Percentiles rank a stretch among this genome's conserved stretches.
phyloP scores from a whole-genome alignment of 768 basidiomycete species.

The Imleria badia region DNA sequence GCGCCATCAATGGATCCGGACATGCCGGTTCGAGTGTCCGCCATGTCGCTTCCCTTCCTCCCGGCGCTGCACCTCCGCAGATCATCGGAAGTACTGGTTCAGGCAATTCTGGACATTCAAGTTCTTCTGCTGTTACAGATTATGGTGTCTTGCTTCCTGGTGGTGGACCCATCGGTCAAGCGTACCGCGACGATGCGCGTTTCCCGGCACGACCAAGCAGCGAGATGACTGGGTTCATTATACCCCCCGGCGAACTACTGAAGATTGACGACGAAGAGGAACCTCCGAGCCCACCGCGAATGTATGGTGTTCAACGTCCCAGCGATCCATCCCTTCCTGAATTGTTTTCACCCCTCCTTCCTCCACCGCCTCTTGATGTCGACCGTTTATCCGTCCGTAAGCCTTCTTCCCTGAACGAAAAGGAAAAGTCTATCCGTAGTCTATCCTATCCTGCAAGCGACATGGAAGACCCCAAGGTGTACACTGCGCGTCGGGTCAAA shows the following conservation, averaged over 20 bases:
- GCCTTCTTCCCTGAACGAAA: conserved; percentile 29
- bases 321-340: conserved; percentile 28
- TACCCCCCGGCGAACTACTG: conserved; percentile 36
- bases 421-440: conserved; percentile 35
- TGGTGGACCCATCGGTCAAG: conserved; percentile 34
- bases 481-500: conserved; percentile 40
- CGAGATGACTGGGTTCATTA: conserved; percentile 35
- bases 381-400: conserved; percentile 29
- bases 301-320: conserved; percentile 23
- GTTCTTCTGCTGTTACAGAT: conserved; percentile 40
- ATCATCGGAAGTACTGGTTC: conserved; percentile 42
- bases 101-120: conserved; percentile 38
- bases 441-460: conserved; percentile 35
- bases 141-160: conserved; percentile 33
- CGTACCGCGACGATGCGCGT: conserved; percentile 25
- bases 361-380: conserved; percentile 39
- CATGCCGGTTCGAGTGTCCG: conserved; percentile 14
- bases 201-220: conserved; percentile 30
- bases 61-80: conserved; percentile 33
- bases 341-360: conserved; percentile 36
- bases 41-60: conserved; percentile 29
- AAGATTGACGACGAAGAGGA: conserved; percentile 37
- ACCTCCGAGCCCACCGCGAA: conserved; percentile 25
- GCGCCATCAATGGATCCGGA: conserved; percentile 18
- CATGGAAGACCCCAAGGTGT: conserved; percentile 32